Evolutionary conservation across 139 green algal genomes (phyloP).

Genomic region (Gonium pectorale): DNA sequence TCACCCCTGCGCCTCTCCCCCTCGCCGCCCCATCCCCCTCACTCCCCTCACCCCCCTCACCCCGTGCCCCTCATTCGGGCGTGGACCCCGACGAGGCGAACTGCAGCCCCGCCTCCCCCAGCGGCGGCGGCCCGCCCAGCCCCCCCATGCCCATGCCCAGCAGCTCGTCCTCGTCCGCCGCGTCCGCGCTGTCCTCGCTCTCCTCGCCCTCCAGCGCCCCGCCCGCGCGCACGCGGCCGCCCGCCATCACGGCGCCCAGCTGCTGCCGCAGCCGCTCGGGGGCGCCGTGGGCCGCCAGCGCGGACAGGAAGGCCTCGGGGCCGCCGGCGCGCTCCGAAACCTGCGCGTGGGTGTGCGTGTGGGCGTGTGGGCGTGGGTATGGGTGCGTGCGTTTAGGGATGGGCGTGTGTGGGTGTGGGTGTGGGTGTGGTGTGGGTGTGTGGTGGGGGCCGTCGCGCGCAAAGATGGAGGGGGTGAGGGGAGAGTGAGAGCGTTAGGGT

Average conservation of each 20-base stretch:
- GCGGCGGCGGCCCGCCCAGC: too few species aligned
- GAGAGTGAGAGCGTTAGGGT: too few species aligned
- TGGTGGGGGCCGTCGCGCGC: too few species aligned
- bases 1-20: too few species aligned
- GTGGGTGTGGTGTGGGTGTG: too few species aligned
- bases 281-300: slow-evolving; percentile 19
- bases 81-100: slow-evolving; percentile 31
- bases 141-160: slow-evolving; percentile 26
- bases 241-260: slow-evolving; percentile 22
- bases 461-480: too few species aligned
- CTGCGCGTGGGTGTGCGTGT: not conserved
- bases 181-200: slow-evolving; percentile 16
- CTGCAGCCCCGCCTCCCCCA: slow-evolving; percentile 18
- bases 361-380: too few species aligned
- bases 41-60: not conserved
- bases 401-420: too few species aligned
- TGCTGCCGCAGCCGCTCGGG: not conserved
- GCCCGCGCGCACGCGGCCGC: not conserved
- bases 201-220: slow-evolving; percentile 19
- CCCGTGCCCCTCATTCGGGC: not conserved
- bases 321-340: slow-evolving; percentile 4
- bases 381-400: not conserved
- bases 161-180: slow-evolving; percentile 28
- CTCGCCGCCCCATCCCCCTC: not conserved
- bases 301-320: not conserved